phyloP scores from a whole-genome alignment of 2,329 filamentous ascomycete species.

The Albophoma yamanashiensis region DNA sequence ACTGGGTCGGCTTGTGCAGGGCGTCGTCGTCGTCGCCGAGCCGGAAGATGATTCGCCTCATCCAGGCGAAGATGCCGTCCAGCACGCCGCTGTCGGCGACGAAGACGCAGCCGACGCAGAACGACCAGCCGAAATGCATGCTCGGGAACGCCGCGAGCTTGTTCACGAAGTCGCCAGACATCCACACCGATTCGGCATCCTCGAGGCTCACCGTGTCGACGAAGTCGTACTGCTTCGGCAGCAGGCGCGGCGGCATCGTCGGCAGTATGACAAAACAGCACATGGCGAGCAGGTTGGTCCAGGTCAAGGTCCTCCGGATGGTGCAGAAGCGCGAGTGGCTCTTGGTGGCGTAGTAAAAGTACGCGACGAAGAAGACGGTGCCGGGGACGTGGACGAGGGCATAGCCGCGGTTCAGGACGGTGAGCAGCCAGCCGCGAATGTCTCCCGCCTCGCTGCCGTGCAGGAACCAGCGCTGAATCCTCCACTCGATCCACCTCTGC shows the following conservation, averaged over 20 bases:
- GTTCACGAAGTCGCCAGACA: slow-evolving; percentile 45
- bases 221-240: slow-evolving; percentile 51
- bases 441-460: slow-evolving; percentile 36
- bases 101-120: slow-evolving; percentile 40
- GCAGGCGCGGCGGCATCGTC: slow-evolving; percentile 51
- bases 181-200: slow-evolving; percentile 53
- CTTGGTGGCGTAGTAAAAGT: slow-evolving; percentile 62
- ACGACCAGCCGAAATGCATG: slow-evolving; percentile 45
- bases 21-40: neutral
- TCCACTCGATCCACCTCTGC: slow-evolving; percentile 7
- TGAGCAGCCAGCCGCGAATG: slow-evolving; percentile 27
- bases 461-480: slow-evolving; percentile 47
- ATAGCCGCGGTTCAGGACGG: slow-evolving; percentile 62
- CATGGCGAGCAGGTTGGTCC: slow-evolving; percentile 52
- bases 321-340: slow-evolving; percentile 40
- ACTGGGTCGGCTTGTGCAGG: neutral
- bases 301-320: slow-evolving; percentile 37
- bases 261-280: slow-evolving; percentile 52
- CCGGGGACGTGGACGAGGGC: slow-evolving; percentile 72
- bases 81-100: slow-evolving; percentile 40
- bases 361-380: slow-evolving; percentile 57
- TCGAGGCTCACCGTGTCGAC: slow-evolving; percentile 47
- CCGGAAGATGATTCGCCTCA: neutral
- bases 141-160: slow-evolving; percentile 46
- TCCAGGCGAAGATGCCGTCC: slow-evolving; percentile 16